These are phyloP conservation scores for Clonostachys rosea DNA, from an alignment of 2,329 filamentous ascomycete species.

Conservation along the genomic window DNA sequence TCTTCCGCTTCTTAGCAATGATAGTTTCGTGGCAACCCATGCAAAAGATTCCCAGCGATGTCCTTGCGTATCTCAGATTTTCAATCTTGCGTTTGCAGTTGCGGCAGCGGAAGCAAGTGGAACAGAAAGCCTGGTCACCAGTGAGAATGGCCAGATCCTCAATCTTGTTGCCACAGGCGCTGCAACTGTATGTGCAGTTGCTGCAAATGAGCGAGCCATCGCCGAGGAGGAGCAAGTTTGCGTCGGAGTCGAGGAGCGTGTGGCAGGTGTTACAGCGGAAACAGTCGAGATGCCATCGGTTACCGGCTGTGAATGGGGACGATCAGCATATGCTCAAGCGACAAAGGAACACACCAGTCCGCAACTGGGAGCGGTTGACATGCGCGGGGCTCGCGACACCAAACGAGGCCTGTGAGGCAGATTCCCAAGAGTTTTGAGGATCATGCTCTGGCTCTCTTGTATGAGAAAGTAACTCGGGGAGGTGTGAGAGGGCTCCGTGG, in stretches of 20 bases:
- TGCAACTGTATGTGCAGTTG: conserved; percentile 99
- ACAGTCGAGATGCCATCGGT: conserved; percentile 98
- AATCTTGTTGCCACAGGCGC: conserved; percentile 93
- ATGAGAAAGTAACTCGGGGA: no score
- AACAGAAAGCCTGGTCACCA: conserved; percentile 96
- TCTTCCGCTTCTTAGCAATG: conserved; percentile 89
- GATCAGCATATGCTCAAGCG: conserved; percentile 14
- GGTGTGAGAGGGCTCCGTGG: no score
- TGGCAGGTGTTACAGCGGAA: conserved; percentile 96
- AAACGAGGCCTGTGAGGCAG: no score
- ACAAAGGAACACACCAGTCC: no score
- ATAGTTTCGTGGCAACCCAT: conserved; percentile 98
- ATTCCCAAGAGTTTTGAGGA: no score
- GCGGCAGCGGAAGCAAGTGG: conserved; percentile 92
- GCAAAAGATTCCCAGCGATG: conserved; percentile 97
- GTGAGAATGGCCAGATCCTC: conserved; percentile 97
- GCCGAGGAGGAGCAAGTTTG: conserved; percentile 92
- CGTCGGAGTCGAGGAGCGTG: conserved; percentile 95
- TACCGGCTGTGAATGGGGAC: conserved; percentile 60
- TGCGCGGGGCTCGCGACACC: no score
- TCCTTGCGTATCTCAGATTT: conserved; percentile 94
- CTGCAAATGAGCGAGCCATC: conserved; percentile 98
- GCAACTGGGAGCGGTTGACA: no score
- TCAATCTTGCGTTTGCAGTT: conserved; percentile 99
- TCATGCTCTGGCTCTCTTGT: no score